phyloP scores from a whole-genome alignment of 805 yeast genomes.

The Yamadazyma paraphyllophila region DNA sequence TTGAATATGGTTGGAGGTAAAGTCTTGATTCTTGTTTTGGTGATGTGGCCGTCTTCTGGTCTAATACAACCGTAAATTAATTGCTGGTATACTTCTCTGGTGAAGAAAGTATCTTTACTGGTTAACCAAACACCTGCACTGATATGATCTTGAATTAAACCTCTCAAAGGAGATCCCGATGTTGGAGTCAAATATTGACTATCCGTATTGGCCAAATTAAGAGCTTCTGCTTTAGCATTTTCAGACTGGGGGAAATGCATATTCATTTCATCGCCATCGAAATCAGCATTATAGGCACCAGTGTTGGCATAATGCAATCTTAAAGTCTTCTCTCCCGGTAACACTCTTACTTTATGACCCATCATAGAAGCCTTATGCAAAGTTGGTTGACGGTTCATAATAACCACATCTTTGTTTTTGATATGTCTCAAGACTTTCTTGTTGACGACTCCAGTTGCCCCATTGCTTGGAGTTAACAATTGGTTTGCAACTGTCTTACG shows the following conservation, averaged over 20 bases:
- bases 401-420: slow-evolving; percentile 89
- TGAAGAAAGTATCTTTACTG: slow-evolving; percentile 85
- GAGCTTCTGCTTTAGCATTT: slow-evolving; percentile 94
- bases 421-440: slow-evolving; percentile 95
- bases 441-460: slow-evolving; percentile 59
- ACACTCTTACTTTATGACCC: slow-evolving; percentile 97
- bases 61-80: slow-evolving; percentile 89
- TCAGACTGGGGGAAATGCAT: slow-evolving; percentile 99
- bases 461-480: slow-evolving; percentile 78
- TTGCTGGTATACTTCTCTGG: slow-evolving; percentile 90
- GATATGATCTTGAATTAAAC: slow-evolving; percentile 97
- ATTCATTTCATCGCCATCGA: slow-evolving; percentile 99
- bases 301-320: slow-evolving; percentile 98
- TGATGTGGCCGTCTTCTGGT: slow-evolving; percentile 96
- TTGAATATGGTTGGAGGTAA: slow-evolving; percentile 86
- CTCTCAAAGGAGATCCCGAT: slow-evolving; percentile 97
- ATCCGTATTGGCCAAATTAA: slow-evolving; percentile 93
- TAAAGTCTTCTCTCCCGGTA: slow-evolving; percentile 96
- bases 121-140: slow-evolving; percentile 99
- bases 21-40: slow-evolving; percentile 62
- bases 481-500: slow-evolving; percentile 94
- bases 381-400: slow-evolving; percentile 99
- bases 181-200: slow-evolving; percentile 98
- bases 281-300: slow-evolving; percentile 98
- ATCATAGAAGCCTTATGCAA: slow-evolving; percentile 99